These are phyloP conservation scores for Moesziomyces sp. DNA, from an alignment of 1,284 basidiomycete genomes.

Conservation along the genomic window DNA sequence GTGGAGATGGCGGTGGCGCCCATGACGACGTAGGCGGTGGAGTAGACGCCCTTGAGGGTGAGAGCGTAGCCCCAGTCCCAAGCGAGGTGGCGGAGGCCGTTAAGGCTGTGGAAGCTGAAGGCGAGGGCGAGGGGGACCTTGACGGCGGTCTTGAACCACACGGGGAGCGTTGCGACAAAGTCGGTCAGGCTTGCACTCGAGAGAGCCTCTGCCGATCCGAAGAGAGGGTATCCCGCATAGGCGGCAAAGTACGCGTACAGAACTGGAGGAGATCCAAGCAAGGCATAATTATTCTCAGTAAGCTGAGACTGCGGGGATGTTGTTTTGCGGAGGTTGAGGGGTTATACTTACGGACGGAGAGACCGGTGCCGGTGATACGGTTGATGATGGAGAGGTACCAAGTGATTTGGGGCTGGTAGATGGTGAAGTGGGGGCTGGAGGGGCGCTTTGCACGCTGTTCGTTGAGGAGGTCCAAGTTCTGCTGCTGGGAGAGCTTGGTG, in stretches of 20 bases:
- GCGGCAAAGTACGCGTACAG: conserved; percentile 89
- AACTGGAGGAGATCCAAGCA: conserved; percentile 23
- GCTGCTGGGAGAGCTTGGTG: conserved; percentile 70
- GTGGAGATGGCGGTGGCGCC: conserved; percentile 49
- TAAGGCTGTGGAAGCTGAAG: conserved; percentile 80
- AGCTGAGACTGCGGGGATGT: too few species aligned
- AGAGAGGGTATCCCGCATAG: conserved; percentile 84
- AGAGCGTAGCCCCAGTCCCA: conserved; percentile 85
- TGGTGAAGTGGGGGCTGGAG: conserved; percentile 89
- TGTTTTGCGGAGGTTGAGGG: background rate
- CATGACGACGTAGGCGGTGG: conserved; percentile 59
- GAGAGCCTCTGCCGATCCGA: conserved; percentile 72
- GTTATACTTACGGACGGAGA: conserved; percentile 69
- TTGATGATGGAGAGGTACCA: conserved; percentile 87
- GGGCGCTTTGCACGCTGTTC: conserved; percentile 85
- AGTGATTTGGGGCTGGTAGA: conserved; percentile 93
- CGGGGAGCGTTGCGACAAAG: conserved; percentile 72
- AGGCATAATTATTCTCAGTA: too few species aligned
- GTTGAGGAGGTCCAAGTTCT: conserved; percentile 79
- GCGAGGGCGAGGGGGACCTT: conserved; percentile 57
- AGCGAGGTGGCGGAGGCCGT: conserved; percentile 87
- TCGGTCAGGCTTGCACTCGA: conserved; percentile 83
- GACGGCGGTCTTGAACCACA: conserved; percentile 66
- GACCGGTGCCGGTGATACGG: conserved; percentile 82
- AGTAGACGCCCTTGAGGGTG: conserved; percentile 60